Evolutionary conservation across 345 rosid genomes (phyloP), one percentile per base, ranked within the genome.

Genomic region (Sisymbrium irio): DNA sequence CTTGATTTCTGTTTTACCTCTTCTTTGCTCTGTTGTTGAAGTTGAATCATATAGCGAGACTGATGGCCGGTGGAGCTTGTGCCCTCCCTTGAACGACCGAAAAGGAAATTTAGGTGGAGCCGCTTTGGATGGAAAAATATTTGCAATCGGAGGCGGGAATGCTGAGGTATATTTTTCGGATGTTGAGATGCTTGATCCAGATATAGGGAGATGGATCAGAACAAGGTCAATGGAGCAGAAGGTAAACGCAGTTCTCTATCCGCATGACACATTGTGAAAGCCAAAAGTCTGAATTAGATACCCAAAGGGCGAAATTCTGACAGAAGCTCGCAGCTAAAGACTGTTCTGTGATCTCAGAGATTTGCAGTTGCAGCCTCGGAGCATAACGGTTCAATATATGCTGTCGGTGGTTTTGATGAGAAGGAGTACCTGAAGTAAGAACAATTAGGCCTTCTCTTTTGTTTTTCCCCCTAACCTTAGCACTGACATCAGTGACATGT

Each of bases 111-210:
- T 89, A 78, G 92, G 88, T 57, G 90, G 88, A 72, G 88, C 85
- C 59, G 17, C 86, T 33, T 66, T 81, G 65, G 54, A 80, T 44
- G 82, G 79, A 53, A 92, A 85, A 73, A 63, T 88, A 74, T 88
- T 80, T 81, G 89, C 90, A 44, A 62, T 88, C 37, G 97, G 96
- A 32, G 97, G 97, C 8, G 94, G 96, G 57, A 82, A 88, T 72
- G 85, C 78, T 10, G 50, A 5, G 37, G 73, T 44, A 19, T 64
- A 71, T 76, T 79, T 84, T 76, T 77, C 96, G 53, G 94, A 92
- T 45, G 96, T 92, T 62, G 97, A 89, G 82, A 88, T 89, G 89
- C 85, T 92, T 77, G 94, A 92, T 80, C 83, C 86, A 64, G 83
- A 84, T 71, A 61, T 87, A 4, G 94, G 90, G 49, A 81, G 47